Evolutionary conservation across 805 yeast species (phyloP), one percentile per base, ranked within the genome.

Genomic region (Wickerhamiella kurtzmanii): DNA sequence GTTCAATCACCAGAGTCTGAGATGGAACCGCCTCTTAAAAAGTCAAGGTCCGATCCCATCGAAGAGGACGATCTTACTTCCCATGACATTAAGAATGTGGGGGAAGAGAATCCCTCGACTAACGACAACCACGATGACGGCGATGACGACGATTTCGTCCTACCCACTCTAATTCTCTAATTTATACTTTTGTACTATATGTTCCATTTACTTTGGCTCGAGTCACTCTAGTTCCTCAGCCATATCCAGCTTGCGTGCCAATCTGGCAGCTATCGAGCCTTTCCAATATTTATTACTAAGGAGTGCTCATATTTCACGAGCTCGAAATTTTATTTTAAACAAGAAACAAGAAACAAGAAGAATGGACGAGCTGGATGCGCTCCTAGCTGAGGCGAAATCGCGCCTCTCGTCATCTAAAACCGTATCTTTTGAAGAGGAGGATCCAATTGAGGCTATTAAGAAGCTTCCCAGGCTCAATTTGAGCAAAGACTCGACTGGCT

Each of bases 361-460:
- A 25, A n/a, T 37, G 42, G 36, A 37, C 3, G 54, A 52, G n/a
- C 22, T 53, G 6, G 55, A 53, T 6, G 41, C 37, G 2, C 47
- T 53, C 21, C 47, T 53, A 11, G 46, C 43, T 20, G 37, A 44
- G n/a, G 56, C 56, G 22, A 48, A 50, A 38, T 21, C 19, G 15
- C 44, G 37, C 5, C 2, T 45, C 13, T 19, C 22, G 15, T 3
- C 17, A 2, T 13, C 37, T 1, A 15, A 32, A 4, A 11, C 2
- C 9, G 13, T 13, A 2, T 47, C 43, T 3, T 48, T 45, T 2
- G 57, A 54, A 13, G 55, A 48, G 16, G 60, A 53, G 20, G 56
- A 55, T 22, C 53, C 54, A 45, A 55, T 54, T 15, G 65, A 58
- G 6, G 54, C 60, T 37, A 60, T 45, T 9, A 19, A 39, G 35